Base-by-base conservation (phyloP, 2,329 filamentous ascomycete species). In the Ustulina deusta region DNA sequence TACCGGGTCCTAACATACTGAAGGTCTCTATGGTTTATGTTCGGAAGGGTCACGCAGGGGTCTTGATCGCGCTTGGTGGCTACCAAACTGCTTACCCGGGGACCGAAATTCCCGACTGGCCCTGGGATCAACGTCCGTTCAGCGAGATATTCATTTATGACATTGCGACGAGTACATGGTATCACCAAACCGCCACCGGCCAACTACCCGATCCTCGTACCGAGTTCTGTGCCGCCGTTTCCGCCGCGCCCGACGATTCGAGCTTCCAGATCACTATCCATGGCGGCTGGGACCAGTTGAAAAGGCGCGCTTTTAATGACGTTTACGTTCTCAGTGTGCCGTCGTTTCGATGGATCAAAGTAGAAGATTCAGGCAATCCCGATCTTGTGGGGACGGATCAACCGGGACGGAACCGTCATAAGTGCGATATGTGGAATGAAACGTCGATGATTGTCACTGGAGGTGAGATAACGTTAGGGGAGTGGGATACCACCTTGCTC, bases 201-300 rank as follows among this genome's bases (percentile, higher is more conserved):
- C 63, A 69, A 11, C 29, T 72, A 6, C 69, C 69, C 7, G 52
- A 56, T 3, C 68, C 46, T 38, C 71, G 68, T 17, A 40, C 61
- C 17, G 69, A 71, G n/a, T 71, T 70, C 56, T 73, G 68, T n/a
- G 68, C 69, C 9, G 65, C 61, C 7, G 71, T 70, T n/a, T 73
- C 71, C 6, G 51, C 68, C 20, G 65, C 69, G 22, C 69, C 69
- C 3, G 71, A 72, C 20, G 69, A 73, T 51, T 73, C 71, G 11
- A 72, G 71, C 62, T 73, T 73, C 54, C 71, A 73, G 54, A 63
- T 72, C 20, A 73, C 71, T 10, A 68, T 73, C 2, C 68, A 71
- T 15, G 68, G 61, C 7, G 69, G 68, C 9, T 68, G 63, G 60
- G 71, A 71, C 29, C 40, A 58, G 25, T 15, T 66, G 1, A 25